Evolutionary conservation across 1,139 yeast genomes (phyloP).

Genomic region (Pichia sp.): DNA sequence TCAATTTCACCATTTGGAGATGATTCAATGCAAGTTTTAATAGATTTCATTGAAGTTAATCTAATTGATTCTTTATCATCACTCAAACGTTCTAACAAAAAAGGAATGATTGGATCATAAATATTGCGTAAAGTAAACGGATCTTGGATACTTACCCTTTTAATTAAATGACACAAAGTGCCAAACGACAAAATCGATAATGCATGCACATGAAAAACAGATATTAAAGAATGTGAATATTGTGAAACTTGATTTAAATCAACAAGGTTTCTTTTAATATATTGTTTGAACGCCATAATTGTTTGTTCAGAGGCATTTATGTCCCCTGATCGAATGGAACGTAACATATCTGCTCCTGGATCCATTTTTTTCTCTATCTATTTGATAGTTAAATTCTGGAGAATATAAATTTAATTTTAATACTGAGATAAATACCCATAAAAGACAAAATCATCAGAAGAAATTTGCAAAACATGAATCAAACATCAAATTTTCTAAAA

Average conservation of each 20-base stretch:
- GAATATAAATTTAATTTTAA: no score
- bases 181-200: slow-evolving; percentile 48
- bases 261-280: slow-evolving; percentile 61
- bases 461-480: no score
- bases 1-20: slow-evolving; percentile 41
- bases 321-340: slow-evolving; percentile 3
- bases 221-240: slow-evolving; percentile 52
- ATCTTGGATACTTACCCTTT: slow-evolving; percentile 71
- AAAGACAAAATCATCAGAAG: no score
- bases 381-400: neutral
- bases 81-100: slow-evolving; percentile 46
- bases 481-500: no score
- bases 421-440: no score
- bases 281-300: slow-evolving; percentile 13
- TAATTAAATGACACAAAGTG: slow-evolving; percentile 66
- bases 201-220: slow-evolving; percentile 36
- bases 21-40: slow-evolving; percentile 60
- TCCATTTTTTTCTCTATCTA: neutral
- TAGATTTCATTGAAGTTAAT: slow-evolving; percentile 48
- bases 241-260: slow-evolving; percentile 46
- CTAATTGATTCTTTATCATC: slow-evolving; percentile 41
- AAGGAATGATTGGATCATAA: slow-evolving; percentile 49
- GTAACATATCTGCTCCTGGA: slow-evolving; percentile 7
- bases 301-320: slow-evolving; percentile 2
- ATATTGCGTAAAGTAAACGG: slow-evolving; percentile 45